Percentiles rank a stretch among this genome's conserved stretches.
Conservation (phyloP, 164 flowering plant genomes). For the Santalum album region DNA sequence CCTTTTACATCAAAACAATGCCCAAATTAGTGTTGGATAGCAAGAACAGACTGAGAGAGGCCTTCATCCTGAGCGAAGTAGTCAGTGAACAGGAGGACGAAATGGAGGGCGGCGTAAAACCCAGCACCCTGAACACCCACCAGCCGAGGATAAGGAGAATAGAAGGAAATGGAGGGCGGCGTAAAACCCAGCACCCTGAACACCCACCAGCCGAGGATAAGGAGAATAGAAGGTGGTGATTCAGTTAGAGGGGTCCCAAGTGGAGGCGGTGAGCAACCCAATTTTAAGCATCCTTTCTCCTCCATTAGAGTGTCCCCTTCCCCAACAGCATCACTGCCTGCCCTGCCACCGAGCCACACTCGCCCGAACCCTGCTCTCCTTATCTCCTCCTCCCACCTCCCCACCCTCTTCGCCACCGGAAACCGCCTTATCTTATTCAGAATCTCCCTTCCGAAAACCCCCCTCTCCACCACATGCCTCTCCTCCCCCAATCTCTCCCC, state of each 20-base stretch:
- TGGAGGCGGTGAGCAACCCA: constrained; percentile 92
- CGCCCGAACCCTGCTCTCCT: constrained; percentile 52
- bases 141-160: no score
- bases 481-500: constrained; percentile 37
- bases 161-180: no score
- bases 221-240: no score
- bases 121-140: no score
- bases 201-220: no score
- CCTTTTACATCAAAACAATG: no score
- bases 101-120: no score
- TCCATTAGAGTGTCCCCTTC: constrained; percentile 80
- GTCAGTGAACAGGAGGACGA: no score
- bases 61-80: no score
- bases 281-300: constrained; percentile 63
- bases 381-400: constrained; percentile 80
- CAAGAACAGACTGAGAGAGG: no score
- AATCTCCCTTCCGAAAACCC: constrained; percentile 73
- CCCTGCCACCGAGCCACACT: constrained; percentile 72
- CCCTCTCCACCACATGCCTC: constrained; percentile 78
- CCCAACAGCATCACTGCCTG: constrained; percentile 59
- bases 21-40: no score
- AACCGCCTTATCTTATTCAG: constrained; percentile 76
- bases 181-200: no score
- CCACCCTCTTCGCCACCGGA: constrained; percentile 66
- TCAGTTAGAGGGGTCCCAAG: constrained; percentile 65